Evolutionary conservation across 805 yeast species (phyloP).

Genomic region (Saccharomycopsis fodiens): DNA sequence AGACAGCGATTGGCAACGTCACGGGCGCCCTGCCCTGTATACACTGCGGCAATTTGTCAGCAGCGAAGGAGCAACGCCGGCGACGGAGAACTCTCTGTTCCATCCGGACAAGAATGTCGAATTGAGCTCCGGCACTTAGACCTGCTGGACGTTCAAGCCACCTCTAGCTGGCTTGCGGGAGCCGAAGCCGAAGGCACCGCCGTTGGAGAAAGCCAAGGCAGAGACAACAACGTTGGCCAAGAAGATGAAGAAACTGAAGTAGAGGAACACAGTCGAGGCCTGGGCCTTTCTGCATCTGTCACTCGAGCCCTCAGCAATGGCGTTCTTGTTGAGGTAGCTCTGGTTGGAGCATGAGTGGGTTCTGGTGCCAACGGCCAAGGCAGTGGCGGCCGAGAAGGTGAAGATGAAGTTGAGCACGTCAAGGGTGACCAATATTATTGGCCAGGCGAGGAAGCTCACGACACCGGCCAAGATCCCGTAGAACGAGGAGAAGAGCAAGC

Average conservation of each 20-base stretch:
- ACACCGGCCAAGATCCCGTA: slow-evolving; percentile 77
- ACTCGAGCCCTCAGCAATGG: slow-evolving; percentile 62
- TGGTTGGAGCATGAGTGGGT: slow-evolving; percentile 77
- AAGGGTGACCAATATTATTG: slow-evolving; percentile 60
- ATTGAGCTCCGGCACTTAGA: slow-evolving; percentile 8
- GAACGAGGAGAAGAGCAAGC: slow-evolving; percentile 68
- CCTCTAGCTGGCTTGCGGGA: slow-evolving; percentile 3
- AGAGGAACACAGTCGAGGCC: slow-evolving; percentile 74
- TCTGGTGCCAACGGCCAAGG: slow-evolving; percentile 85
- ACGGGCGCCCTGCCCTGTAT: too few relatives aligned
- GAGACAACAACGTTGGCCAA: slow-evolving; percentile 54
- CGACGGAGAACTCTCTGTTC: too few relatives aligned
- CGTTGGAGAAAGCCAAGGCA: slow-evolving; percentile 42
- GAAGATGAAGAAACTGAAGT: slow-evolving; percentile 73
- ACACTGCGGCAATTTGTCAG: too few relatives aligned
- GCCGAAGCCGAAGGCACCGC: slow-evolving; percentile 44
- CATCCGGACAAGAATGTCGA: neutral
- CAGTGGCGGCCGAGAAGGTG: slow-evolving; percentile 91
- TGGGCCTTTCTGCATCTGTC: slow-evolving; percentile 96
- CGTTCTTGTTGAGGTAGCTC: slow-evolving; percentile 55
- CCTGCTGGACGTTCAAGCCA: slow-evolving; percentile 16
- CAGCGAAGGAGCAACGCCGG: too few relatives aligned
- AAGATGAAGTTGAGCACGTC: slow-evolving; percentile 88
- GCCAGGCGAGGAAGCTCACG: slow-evolving; percentile 78
- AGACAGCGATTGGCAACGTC: too few relatives aligned